Conservation (phyloP, 2,329 filamentous ascomycete species). For the Exophiala dermatitidis region DNA sequence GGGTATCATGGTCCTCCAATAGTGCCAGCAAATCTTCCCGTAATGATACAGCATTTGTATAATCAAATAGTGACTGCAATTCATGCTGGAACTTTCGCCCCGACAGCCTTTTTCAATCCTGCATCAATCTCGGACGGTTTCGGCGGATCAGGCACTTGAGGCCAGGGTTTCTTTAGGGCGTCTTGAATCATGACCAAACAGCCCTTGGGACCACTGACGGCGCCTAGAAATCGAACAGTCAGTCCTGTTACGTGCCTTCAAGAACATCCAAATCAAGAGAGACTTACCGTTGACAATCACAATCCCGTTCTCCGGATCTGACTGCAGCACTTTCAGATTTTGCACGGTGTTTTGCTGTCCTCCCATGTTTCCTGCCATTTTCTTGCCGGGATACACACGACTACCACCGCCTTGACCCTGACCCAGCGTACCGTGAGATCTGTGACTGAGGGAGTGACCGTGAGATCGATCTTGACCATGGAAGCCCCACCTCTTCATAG, state of each 20-base stretch:
- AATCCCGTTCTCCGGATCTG: constrained; percentile 79
- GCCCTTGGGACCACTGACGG: constrained; percentile 81
- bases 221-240: constrained; percentile 37
- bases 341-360: constrained; percentile 80
- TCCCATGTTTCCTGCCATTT: constrained; percentile 96
- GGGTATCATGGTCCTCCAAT: background rate
- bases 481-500: constrained; percentile 95
- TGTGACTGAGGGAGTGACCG: constrained; percentile 91
- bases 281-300: constrained; percentile 72
- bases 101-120: constrained; percentile 11
- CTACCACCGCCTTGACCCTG: constrained; percentile 87
- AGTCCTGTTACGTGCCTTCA: background rate
- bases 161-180: constrained; percentile 79
- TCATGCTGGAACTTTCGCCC: constrained; percentile 12
- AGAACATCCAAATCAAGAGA: background rate
- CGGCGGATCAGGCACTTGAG: constrained; percentile 37
- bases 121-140: constrained; percentile 11
- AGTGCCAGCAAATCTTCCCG: background rate
- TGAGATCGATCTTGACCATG: constrained; percentile 82
- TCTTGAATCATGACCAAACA: constrained; percentile 80
- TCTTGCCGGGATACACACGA: constrained; percentile 89
- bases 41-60: background rate
- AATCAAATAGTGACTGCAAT: constrained; percentile 10
- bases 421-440: constrained; percentile 83
- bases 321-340: constrained; percentile 81